Conservation (phyloP, 164 flowering plant species). For the Buxus sempervirens region DNA sequence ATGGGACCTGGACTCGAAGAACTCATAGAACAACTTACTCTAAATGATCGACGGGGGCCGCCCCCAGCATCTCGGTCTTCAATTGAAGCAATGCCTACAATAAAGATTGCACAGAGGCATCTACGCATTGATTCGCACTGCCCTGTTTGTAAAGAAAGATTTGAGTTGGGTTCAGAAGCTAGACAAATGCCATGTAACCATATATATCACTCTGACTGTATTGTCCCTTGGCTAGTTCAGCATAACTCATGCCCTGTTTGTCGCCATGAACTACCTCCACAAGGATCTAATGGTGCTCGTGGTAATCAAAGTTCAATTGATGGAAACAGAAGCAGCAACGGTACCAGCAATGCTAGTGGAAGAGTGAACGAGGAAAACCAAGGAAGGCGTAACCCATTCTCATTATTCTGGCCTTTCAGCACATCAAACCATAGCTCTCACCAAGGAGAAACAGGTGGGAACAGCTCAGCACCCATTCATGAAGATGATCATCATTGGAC, state of each 20-base stretch:
- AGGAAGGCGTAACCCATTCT: conserved; percentile 58
- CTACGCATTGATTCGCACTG: conserved; percentile 73
- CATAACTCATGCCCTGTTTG: conserved; percentile 90
- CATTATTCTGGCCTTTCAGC: conserved; percentile 75
- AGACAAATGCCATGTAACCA: conserved; percentile 82
- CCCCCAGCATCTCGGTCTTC: conserved; percentile 75
- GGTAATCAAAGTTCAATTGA: conserved; percentile 27
- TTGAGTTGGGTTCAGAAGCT: conserved; percentile 69
- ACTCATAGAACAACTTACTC: conserved; percentile 62
- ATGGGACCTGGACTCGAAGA: conserved; percentile 85
- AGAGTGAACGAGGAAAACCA: conserved; percentile 23
- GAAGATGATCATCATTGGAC: conserved; percentile 37
- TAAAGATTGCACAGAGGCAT: conserved; percentile 65
- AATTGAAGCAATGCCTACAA: conserved; percentile 75
- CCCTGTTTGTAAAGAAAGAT: conserved; percentile 77
- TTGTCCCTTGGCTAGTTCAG: conserved; percentile 82
- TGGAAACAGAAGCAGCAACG: conserved; percentile 28
- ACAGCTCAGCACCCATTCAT: conserved; percentile 33
- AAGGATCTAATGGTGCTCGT: conserved; percentile 24
- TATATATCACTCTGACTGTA: conserved; percentile 77
- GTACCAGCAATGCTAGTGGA: conserved; percentile 27
- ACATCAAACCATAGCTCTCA: conserved; percentile 46
- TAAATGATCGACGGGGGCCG: conserved; percentile 53
- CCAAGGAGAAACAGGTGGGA: conserved; percentile 36
- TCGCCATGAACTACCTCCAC: conserved; percentile 61